These are phyloP conservation scores for Cinchona pubescens DNA, from an alignment of 257 asterid genomes.

Conservation along the genomic window DNA sequence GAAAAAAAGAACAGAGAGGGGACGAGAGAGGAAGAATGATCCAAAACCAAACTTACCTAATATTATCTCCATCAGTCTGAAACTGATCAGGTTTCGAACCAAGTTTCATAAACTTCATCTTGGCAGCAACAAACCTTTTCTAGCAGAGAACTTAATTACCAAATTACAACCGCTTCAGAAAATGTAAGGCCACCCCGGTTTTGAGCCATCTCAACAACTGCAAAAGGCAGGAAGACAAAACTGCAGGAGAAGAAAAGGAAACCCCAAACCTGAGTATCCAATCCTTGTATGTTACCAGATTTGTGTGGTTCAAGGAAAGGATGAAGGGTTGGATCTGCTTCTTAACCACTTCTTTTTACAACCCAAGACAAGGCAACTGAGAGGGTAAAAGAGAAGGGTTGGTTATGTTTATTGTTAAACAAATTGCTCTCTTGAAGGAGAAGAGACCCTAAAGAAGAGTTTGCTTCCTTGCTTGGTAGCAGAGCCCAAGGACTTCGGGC, in stretches of 20 bases:
- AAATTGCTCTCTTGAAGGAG: constrained; percentile 16
- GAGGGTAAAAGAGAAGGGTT: constrained; percentile 4
- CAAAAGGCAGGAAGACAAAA: not conserved
- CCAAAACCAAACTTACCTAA: constrained; percentile 50
- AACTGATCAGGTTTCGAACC: constrained; percentile 91
- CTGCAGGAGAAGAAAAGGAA: constrained; percentile 8
- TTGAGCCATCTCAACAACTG: not conserved
- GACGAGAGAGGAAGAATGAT: not conserved
- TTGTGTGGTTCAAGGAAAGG: constrained; percentile 4
- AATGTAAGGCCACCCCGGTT: not conserved
- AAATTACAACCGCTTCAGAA: not conserved
- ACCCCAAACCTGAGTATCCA: not conserved
- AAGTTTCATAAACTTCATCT: constrained; percentile 96
- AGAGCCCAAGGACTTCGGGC: constrained; percentile 27
- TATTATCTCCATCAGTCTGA: constrained; percentile 70
- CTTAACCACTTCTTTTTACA: constrained; percentile 2
- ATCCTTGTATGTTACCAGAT: constrained; percentile 2
- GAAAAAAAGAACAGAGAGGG: not conserved
- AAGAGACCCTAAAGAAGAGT: constrained; percentile 17
- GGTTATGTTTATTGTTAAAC: not conserved
- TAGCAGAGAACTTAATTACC: constrained; percentile 11
- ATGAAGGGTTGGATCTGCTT: not conserved
- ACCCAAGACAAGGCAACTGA: constrained; percentile 6
- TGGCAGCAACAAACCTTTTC: constrained; percentile 17
- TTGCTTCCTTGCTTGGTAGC: constrained; percentile 25